Conservation (phyloP, 106 monocot species). For the Dendrobium catenatum region DNA sequence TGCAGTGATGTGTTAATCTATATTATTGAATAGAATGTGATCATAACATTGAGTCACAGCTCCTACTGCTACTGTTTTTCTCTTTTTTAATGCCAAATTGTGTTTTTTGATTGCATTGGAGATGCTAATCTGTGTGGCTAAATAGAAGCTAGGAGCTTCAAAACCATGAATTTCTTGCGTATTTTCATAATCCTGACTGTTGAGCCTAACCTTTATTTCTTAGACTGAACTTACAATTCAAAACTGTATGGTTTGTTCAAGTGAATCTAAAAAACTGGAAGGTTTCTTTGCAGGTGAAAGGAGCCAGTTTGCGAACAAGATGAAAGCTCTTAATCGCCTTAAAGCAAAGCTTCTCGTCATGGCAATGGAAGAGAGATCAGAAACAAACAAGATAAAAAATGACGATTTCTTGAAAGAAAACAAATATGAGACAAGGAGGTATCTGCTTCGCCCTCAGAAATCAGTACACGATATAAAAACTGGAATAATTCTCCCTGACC, state of each 20-base stretch:
- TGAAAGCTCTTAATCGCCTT: conserved; percentile 61
- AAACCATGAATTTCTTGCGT: too few relatives aligned
- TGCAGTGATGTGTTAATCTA: too few relatives aligned
- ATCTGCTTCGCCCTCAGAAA: conserved; percentile 47
- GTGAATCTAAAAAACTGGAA: not conserved
- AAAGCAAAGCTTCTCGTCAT: conserved; percentile 76
- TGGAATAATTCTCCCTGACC: conserved; percentile 48
- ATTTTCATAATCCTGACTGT: too few relatives aligned
- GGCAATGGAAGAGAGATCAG: conserved; percentile 26
- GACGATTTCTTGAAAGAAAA: not conserved
- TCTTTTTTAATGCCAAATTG: too few relatives aligned
- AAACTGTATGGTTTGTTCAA: not conserved
- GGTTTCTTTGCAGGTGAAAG: conserved; percentile 59
- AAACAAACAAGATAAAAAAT: conserved; percentile 18
- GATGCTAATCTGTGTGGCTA: too few relatives aligned
- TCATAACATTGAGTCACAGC: too few relatives aligned
- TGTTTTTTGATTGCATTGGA: too few relatives aligned
- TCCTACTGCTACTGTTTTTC: too few relatives aligned
- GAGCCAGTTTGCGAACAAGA: conserved; percentile 68
- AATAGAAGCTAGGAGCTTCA: too few relatives aligned
- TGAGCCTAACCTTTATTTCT: too few relatives aligned
- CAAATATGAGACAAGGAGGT: conserved; percentile 42
- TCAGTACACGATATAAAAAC: conserved; percentile 60
- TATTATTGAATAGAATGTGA: too few relatives aligned
- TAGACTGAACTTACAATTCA: not conserved